A percentile compares a stretch with the other conserved stretches of the same genome.
Conservation (phyloP, 345 rosid genomes). For the Carallia pectinifolia region DNA sequence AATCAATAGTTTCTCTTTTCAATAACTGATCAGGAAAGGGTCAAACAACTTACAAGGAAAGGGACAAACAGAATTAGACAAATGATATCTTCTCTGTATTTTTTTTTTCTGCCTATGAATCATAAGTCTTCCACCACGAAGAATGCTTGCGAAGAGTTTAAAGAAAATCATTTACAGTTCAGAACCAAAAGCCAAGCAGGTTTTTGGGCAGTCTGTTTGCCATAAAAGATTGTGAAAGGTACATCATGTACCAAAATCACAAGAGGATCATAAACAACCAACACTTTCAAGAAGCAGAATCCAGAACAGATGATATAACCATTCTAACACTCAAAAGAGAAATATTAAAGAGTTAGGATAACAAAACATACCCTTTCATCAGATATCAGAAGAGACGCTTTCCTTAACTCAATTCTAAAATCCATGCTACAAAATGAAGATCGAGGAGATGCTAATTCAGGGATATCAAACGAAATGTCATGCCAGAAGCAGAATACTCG, state of each 20-base stretch:
- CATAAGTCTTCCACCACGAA: too few relatives aligned
- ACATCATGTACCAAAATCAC: not conserved
- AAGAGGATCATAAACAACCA: too few relatives aligned
- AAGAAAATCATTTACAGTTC: not conserved
- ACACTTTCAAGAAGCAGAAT: not conserved
- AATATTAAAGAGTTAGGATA: not conserved
- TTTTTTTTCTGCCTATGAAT: too few relatives aligned
- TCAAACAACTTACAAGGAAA: not conserved
- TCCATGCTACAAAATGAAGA: constrained; percentile 38
- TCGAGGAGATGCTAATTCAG: constrained; percentile 53
- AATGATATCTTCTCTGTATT: not conserved
- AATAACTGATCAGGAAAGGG: not conserved
- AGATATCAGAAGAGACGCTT: constrained; percentile 65
- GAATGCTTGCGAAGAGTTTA: not conserved
- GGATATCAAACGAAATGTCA: constrained; percentile 44
- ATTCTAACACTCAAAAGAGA: constrained; percentile 7
- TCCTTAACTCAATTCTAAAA: constrained; percentile 50
- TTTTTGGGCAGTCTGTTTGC: not conserved
- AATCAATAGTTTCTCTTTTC: not conserved
- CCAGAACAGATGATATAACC: constrained; percentile 5
- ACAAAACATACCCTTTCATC: constrained; percentile 75
- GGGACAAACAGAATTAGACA: not conserved
- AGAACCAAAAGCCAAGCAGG: not conserved
- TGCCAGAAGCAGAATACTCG: constrained; percentile 65
- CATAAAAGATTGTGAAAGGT: not conserved